Conservation (phyloP, 768 basidiomycete species). For the Phanerochaete carnosa region DNA sequence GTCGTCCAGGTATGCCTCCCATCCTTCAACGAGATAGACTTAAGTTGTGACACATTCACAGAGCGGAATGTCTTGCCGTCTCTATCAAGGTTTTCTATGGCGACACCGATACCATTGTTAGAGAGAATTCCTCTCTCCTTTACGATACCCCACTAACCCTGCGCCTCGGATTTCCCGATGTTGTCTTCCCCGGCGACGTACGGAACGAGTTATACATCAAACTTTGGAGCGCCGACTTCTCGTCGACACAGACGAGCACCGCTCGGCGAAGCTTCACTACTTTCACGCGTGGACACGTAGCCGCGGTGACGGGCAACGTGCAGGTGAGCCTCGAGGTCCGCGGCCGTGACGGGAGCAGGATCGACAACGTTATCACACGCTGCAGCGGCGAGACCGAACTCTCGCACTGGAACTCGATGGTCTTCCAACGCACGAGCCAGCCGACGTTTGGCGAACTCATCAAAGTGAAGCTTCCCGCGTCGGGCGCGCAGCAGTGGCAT, state of each 20-base stretch:
- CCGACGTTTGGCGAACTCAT: constrained; percentile 94
- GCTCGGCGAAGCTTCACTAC: constrained; percentile 50
- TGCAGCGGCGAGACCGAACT: constrained; percentile 84
- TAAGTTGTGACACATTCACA: constrained; percentile 25
- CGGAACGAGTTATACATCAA: constrained; percentile 97
- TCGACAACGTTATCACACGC: constrained; percentile 73
- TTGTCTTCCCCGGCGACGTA: constrained; percentile 89
- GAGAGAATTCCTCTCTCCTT: constrained; percentile 81
- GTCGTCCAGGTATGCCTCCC: constrained; percentile 58
- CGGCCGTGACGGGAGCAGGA: constrained; percentile 59
- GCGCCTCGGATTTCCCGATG: constrained; percentile 92
- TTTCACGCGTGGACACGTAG: constrained; percentile 57
- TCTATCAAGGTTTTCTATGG: constrained; percentile 87
- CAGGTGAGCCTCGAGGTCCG: constrained; percentile 91
- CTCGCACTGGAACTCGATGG: constrained; percentile 84
- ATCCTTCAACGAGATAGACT: background rate
- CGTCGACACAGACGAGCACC: constrained; percentile 47
- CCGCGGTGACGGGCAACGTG: constrained; percentile 60
- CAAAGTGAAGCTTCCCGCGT: constrained; percentile 74
- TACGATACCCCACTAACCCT: constrained; percentile 79
- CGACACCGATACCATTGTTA: constrained; percentile 67
- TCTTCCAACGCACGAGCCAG: constrained; percentile 82
- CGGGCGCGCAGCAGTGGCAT: constrained; percentile 76
- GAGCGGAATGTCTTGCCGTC: constrained; percentile 85
- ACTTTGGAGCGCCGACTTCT: constrained; percentile 91